Evolutionary conservation across 371 early-diverging fungal species (phyloP).

Genomic region (Batrachochytrium dendrobatidis): DNA sequence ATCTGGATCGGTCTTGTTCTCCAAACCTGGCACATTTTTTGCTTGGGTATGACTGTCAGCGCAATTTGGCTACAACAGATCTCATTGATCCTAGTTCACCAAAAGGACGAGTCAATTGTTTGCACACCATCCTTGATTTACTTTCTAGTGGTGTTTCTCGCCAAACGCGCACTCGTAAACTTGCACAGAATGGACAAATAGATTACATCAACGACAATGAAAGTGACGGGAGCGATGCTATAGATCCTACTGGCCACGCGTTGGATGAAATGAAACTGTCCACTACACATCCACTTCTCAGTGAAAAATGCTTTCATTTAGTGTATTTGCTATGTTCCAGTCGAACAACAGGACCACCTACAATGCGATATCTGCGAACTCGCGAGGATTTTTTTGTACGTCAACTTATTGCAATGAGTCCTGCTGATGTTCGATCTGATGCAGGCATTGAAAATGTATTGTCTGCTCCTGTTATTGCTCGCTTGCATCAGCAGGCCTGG

Average conservation of each 20-base stretch:
- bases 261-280: constrained; percentile 53
- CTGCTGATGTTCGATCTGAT: background rate
- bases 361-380: constrained; percentile 74
- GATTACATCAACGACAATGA: constrained; percentile 3
- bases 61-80: constrained; percentile 22
- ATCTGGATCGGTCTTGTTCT: constrained; percentile 38
- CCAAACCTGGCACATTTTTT: constrained; percentile 81
- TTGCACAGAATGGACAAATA: no score
- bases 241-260: background rate
- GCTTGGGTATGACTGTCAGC: constrained; percentile 60
- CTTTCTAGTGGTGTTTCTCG: constrained; percentile 26
- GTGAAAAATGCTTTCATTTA: constrained; percentile 79
- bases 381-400: constrained; percentile 60
- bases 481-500: constrained; percentile 85
- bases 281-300: constrained; percentile 66
- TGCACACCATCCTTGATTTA: constrained; percentile 64
- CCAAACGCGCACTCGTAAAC: constrained; percentile 17
- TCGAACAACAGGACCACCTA: constrained; percentile 54
- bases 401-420: constrained; percentile 31
- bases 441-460: background rate
- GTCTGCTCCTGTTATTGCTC: constrained; percentile 33
- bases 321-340: constrained; percentile 72
- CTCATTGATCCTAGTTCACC: constrained; percentile 18
- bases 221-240: background rate
- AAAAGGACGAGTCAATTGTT: constrained; percentile 33